phyloP scores from a whole-genome alignment of 768 basidiomycete species.

The Naematelia encephala region DNA sequence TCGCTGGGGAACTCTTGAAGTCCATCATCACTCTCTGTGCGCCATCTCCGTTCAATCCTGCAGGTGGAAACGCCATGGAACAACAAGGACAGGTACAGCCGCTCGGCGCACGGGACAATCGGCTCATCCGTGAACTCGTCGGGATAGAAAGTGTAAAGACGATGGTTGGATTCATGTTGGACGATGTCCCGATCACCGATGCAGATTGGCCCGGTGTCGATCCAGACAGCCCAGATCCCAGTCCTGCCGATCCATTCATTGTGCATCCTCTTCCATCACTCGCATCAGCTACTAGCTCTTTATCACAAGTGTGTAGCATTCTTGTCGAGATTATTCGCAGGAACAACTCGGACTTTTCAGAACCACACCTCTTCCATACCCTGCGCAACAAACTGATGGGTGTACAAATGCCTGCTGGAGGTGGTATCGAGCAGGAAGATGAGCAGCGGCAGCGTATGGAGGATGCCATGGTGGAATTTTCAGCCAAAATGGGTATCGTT shows the following conservation, averaged over 20 bases:
- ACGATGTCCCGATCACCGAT: constrained; percentile 56
- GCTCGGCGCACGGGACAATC: constrained; percentile 57
- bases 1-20: constrained; percentile 87
- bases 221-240: constrained; percentile 8
- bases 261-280: constrained; percentile 40
- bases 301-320: constrained; percentile 80
- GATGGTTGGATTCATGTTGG: constrained; percentile 71
- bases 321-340: constrained; percentile 92
- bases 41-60: constrained; percentile 70
- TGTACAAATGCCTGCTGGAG: constrained; percentile 58
- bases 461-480: constrained; percentile 40
- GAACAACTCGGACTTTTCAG: constrained; percentile 98
- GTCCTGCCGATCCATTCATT: constrained; percentile 38
- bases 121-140: constrained; percentile 84
- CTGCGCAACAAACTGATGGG: constrained; percentile 84
- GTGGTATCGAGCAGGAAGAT: constrained; percentile 23
- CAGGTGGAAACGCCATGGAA: constrained; percentile 57
- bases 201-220: constrained; percentile 23
- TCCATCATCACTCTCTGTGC: constrained; percentile 92
- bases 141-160: constrained; percentile 65
- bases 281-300: constrained; percentile 61
- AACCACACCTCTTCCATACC: constrained; percentile 93
- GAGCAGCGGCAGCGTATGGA: constrained; percentile 41
- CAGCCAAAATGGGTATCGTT: constrained; percentile 58
- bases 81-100: constrained; percentile 29